Base-by-base conservation (phyloP, 1,284 basidiomycete species). In the Sporisorium iseilematis-ciliati region DNA sequence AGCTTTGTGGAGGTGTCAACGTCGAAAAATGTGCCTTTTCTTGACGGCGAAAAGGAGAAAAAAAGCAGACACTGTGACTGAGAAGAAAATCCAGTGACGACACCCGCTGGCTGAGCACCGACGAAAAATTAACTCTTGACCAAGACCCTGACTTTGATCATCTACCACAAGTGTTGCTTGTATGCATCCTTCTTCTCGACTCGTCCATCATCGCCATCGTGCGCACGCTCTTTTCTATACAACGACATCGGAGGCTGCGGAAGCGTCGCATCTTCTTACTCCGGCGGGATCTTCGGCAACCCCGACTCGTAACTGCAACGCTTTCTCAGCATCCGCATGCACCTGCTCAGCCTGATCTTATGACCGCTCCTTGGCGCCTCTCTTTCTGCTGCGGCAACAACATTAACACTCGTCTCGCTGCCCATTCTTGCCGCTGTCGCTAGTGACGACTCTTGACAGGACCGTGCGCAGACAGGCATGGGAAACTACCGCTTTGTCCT, bases 401-500 rank as follows among this genome's bases (percentile, higher is more conserved):
- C 6, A 7, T n/a, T n/a, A n/a, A 33, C 2, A 38, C 35, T 38
- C 35, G 35, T 14, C 16, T 38, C 35, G 35, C 35, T 38, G 35
- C 35, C 16, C 35, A 16, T 38, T 14, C 35, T 38, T 38, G 35
- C 35, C 5, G 35, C 14, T 16, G 35, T 38, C 35, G 35, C 16
- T 38, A 14, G 35, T 38, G 35, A 38, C 12, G 35, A 38, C 35
- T 38, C 35, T 38, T 38, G 35, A 38, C 35, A 16, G 3, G n/a
- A 7, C 20, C 52, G 49, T 16, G 40, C 23, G 43, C 31, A 25
- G 18, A 40, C 38, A 61, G 61, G 58, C 25, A 71, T 71, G 68
- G 68, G 57, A 53, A 50, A 38, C 52, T 66, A 72, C 40, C 63
- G 57, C 20, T 69, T 65, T 33, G 75, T 77, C 18, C 75, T 64